Conservation (phyloP, 2,329 filamentous ascomycete species). For the Calonectria pauciramosa region DNA sequence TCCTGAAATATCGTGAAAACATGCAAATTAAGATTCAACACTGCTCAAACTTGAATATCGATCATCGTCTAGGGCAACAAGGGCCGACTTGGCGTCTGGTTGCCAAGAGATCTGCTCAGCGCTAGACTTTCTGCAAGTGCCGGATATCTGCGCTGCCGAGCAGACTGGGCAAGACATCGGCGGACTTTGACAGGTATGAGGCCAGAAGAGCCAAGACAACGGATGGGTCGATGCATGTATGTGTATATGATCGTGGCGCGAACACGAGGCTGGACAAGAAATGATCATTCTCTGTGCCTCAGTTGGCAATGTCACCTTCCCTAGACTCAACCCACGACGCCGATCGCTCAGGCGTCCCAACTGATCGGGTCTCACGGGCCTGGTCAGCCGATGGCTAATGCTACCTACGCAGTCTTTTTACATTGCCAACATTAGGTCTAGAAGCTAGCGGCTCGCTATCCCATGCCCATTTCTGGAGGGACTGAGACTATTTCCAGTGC, state of each 20-base stretch:
- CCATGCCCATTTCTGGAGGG: not conserved
- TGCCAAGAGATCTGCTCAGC: constrained; percentile 1
- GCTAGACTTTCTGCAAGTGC: not conserved
- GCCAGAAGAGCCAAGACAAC: not conserved
- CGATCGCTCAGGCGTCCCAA: constrained; percentile 6
- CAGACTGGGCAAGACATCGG: not conserved
- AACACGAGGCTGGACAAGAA: not conserved
- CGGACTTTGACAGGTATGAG: not conserved
- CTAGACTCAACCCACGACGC: constrained; percentile 4
- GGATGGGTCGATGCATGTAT: not conserved
- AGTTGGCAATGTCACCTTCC: constrained; percentile 12
- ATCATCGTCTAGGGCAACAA: not conserved
- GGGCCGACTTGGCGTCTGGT: not conserved
- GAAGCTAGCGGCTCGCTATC: constrained; percentile 2
- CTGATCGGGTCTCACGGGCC: constrained; percentile 4
- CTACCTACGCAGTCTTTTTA: not conserved
- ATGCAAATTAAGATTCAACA: not conserved
- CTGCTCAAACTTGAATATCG: not conserved
- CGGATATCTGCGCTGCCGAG: not conserved
- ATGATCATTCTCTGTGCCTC: constrained; percentile 4
- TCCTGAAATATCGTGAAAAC: not conserved
- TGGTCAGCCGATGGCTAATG: not conserved
- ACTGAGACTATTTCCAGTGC: not conserved
- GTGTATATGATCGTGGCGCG: not conserved
- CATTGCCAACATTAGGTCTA: not conserved